Base-by-base conservation (phyloP, 176 grass and related monocot species). In the Carex myosuroides region DNA sequence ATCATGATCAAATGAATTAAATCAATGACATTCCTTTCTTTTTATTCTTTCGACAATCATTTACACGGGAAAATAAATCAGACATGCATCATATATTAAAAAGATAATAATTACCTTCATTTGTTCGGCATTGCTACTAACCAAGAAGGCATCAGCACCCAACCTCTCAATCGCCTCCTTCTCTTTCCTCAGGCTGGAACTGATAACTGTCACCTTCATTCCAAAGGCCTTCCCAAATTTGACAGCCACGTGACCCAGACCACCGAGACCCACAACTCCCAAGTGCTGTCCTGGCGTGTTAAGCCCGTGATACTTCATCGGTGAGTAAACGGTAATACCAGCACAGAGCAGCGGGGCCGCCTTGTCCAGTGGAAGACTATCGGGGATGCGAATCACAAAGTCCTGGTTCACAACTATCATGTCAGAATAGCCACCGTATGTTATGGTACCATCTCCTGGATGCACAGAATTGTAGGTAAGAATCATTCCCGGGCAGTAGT, bases 161-260 rank as follows among this genome's bases (percentile, higher is more conserved):
- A 95, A 86, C 24, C 74, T 63, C 35, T 84, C 73, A 0, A 91
- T 11, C 1, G 93, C 90, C 72, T 95, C 91, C 85, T 85, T 16
- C 79, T 46, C 75, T 86, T 95, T 95, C 3, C 6, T 86, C 0
- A 78, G 85, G 0, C 90, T 91, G 73, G 93, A 84, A 79, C 93
- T 95, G 56, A 95, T 92, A 4, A 92, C 91, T 5, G 91, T 92
- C 24, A 95, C 93, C 87, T 91, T 95, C 90, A 83, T 80, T 83
- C 93, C 93, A 12, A 92, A 92, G 1, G 90, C 90, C 83, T 80
- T 92, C 32, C 60, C 93, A 55, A 95, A 88, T 89, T 92, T 92
- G 14, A 95, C 93, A 0, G 93, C 93, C 2, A 95, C 89, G 17
- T 95, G 93, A 1, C 93, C 93, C 0, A 95, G 79, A 8, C 93